Evolutionary conservation across 2,329 filamentous ascomycete species (phyloP), one percentile per base, ranked within the genome.

Genomic region (Penicillium sp.): DNA sequence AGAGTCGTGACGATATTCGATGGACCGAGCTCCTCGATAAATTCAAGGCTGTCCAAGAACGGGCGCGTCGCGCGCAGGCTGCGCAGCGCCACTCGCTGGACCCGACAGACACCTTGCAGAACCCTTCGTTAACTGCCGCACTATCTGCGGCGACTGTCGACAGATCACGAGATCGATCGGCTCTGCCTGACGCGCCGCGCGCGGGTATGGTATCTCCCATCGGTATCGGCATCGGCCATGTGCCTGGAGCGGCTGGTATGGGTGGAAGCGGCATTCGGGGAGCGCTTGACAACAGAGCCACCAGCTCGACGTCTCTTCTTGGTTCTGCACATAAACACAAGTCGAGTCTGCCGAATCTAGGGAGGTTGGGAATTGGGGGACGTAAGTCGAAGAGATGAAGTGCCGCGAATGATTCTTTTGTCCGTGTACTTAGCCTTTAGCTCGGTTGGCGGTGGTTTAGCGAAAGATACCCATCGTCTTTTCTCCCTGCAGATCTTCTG

Each of bases 21-120:
- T 99, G 95, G 95, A 87, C 86, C 2, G 95, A 99, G 70, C 84
- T 99, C 38, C 85, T 99, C 5, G 95, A 99, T 67, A 97, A 97
- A 74, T 99, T 99, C 79, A 91, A 91, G 68, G 87, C 85, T 56
- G 94, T 96, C 1, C 95, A 99, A 73, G 95, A 99, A 69, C 88
- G 88, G 63, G 91, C 93, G 6, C 86, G 93, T 58, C 85, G 92
- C 57, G 83, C 87, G 13, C 89, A 92, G 72, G 78, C 80, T 64
- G 76, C 78, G 0, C 76, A 81, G 64, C 73, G 78, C 37, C 67
- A 78, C 24, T 65, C 68, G 4, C 69, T 86, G 56, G 83, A 82
- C 54, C 76, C 83, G 50, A 85, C 86, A 15, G 83, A 86, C 53
- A 82, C 83, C 51, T 75, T 84, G n/a, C 66, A 69, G 15, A 71